These are phyloP conservation scores for Escovopsis sp. DNA, from an alignment of 2,329 filamentous ascomycete species.

Conservation along the genomic window DNA sequence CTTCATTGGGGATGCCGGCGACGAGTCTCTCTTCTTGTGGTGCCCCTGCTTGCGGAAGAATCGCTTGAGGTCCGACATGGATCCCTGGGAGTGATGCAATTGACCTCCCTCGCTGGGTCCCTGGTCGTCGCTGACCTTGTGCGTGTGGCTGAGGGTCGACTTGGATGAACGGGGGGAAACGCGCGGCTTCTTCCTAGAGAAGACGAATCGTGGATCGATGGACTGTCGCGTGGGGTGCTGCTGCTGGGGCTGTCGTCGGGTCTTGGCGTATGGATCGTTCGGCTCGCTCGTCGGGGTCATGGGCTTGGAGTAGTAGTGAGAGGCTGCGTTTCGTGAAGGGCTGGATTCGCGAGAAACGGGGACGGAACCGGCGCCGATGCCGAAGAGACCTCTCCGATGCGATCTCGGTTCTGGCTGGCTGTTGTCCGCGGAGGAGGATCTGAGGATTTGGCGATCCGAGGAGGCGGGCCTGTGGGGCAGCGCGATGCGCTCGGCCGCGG, in stretches of 20 bases:
- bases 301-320: conserved; percentile 53
- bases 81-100: conserved; percentile 39
- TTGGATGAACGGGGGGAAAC: conserved; percentile 38
- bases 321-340: conserved; percentile 47
- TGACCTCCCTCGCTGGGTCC: conserved; percentile 6
- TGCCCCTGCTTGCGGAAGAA: conserved; percentile 73
- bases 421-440: conserved; percentile 25
- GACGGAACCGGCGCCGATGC: conserved; percentile 34
- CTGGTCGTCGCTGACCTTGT: conserved; percentile 2
- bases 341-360: conserved; percentile 46
- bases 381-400: conserved; percentile 41
- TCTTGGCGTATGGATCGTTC: conserved; percentile 79
- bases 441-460: conserved; percentile 25
- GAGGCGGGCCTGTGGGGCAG: conserved; percentile 28
- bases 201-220: conserved; percentile 73
- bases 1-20: conserved; percentile 41
- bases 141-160: conserved; percentile 27
- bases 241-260: conserved; percentile 55
- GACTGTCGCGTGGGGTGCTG: conserved; percentile 44
- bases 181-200: conserved; percentile 58
- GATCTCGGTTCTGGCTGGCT: conserved; percentile 17
- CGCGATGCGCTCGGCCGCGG: conserved; percentile 23
- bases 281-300: conserved; percentile 65
- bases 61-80: conserved; percentile 90
- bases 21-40: conserved; percentile 53